Conservation (phyloP, 139 green algal species). For the Micractinium conductrix region DNA sequence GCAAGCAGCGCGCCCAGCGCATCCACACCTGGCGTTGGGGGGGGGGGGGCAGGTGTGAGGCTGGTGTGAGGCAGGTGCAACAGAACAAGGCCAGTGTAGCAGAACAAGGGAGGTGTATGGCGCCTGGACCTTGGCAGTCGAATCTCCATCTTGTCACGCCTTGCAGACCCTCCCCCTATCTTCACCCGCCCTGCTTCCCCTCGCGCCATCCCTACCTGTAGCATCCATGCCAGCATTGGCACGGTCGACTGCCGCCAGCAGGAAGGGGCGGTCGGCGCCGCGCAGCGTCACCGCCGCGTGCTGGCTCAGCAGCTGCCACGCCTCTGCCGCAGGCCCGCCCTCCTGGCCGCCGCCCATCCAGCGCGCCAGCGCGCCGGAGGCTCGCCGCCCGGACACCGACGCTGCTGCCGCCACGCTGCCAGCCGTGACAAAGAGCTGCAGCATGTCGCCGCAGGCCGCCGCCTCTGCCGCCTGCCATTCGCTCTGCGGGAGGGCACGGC, state of each 20-base stretch:
- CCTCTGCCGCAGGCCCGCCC: not conserved
- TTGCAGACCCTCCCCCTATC: not conserved
- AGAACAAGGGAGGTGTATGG: too few species aligned
- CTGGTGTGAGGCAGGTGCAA: not conserved
- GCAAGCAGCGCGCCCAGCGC: constrained; percentile 34
- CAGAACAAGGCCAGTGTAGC: too few species aligned
- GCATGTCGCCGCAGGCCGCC: constrained; percentile 6
- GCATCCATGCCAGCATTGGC: constrained; percentile 24
- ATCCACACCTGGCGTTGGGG: constrained; percentile 37
- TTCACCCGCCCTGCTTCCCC: too few species aligned
- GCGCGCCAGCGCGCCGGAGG: not conserved
- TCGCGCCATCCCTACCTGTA: not conserved
- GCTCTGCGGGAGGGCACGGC: not conserved
- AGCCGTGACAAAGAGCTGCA: constrained; percentile 37
- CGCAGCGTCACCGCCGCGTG: constrained; percentile 15
- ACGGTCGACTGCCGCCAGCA: constrained; percentile 23
- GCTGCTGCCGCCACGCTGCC: constrained; percentile 18
- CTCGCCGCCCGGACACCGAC: not conserved
- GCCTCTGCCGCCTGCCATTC: constrained; percentile 31
- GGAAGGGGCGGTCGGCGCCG: constrained; percentile 18
- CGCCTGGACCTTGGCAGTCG: not conserved
- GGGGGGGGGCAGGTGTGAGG: not conserved
- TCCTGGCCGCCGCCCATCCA: constrained; percentile 24
- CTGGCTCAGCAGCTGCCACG: constrained; percentile 36
- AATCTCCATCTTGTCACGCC: not conserved